Evolutionary conservation across 2,329 filamentous ascomycete genomes (phyloP), one percentile per base, ranked within the genome.

Genomic region (Claviceps lovelessii): DNA sequence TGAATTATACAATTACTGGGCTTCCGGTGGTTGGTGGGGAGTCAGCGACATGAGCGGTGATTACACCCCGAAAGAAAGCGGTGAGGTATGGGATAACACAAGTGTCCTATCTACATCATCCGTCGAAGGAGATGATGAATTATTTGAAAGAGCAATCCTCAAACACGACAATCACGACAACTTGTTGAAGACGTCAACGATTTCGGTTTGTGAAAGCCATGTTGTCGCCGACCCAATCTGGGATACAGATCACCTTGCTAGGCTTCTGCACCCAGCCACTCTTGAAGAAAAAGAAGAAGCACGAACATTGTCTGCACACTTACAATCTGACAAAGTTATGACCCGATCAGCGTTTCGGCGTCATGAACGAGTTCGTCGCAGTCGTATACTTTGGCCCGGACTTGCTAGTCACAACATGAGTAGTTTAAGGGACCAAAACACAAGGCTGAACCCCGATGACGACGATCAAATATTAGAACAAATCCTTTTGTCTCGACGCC

Each of bases 1-100:
- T 2, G 84, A 82, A 56, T 72, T 96, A 1, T 97, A 96, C 66
- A 75, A 76, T 35, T 93, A 90, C 80, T 97, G 89, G 86, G 82
- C 86, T 53, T 75, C 77, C 54, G 89, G 88, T 23, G 89, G 88
- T 8, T 87, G 87, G 72, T 96, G 89, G 83, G 90, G 91, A 1
- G 83, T 84, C 17, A 76, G 84, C 37, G 91, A 97, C 65, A 76
- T 76, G 5, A 95, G 88, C 63, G 87, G 86, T 33, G 86, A 91
- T 58, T 97, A 90, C 66, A 68, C 74, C 37, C 84, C 84, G 0
- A 64, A 68, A 8, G 67, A 73, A 11, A 65, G 72, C 5, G 76
- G 80, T 4, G 74, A 81, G 11, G 76, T 84, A 48, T 83, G 85
- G 64, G 88, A 94, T 64, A 80, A 79, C 9, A 94, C 89, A 0